Conservation (phyloP, 1,139 yeast genomes). For the Scheffersomyces stambukii region DNA sequence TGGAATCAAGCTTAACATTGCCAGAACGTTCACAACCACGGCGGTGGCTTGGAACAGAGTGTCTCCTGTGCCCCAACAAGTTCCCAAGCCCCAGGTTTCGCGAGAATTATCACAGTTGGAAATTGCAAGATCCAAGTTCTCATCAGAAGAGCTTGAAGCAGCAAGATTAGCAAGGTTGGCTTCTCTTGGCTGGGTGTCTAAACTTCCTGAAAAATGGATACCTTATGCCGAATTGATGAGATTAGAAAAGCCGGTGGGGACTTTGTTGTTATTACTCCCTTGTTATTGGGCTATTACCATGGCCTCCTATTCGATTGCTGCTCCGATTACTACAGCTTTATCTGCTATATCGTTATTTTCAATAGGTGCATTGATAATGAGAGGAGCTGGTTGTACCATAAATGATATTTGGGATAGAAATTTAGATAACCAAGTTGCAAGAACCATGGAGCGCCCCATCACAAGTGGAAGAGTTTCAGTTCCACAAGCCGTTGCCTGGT, state of each 20-base stretch:
- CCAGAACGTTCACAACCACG: too few species aligned
- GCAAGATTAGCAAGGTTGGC: slow-evolving; percentile 57
- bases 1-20: slow-evolving; percentile 3
- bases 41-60: too few species aligned
- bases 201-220: slow-evolving; percentile 66
- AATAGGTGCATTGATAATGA: slow-evolving; percentile 82
- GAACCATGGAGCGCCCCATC: slow-evolving; percentile 87
- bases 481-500: slow-evolving; percentile 67
- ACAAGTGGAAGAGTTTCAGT: slow-evolving; percentile 80
- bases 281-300: slow-evolving; percentile 77
- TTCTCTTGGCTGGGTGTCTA: slow-evolving; percentile 56
- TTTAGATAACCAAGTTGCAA: slow-evolving; percentile 76
- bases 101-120: slow-evolving; percentile 6
- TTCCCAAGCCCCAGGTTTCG: slow-evolving; percentile 1
- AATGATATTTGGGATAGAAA: slow-evolving; percentile 85
- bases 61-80: too few species aligned
- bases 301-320: slow-evolving; percentile 74
- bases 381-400: slow-evolving; percentile 97
- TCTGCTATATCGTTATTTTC: slow-evolving; percentile 66
- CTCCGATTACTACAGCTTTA: slow-evolving; percentile 59
- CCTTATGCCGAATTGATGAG: slow-evolving; percentile 93
- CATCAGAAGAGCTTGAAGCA: slow-evolving; percentile 50
- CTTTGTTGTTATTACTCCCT: slow-evolving; percentile 77
- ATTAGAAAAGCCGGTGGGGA: slow-evolving; percentile 91
- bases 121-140: slow-evolving; percentile 26